These are phyloP conservation scores for Cylindrotheca closterium DNA, from an alignment of 108 stramenopile genomes.

Conservation along the genomic window DNA sequence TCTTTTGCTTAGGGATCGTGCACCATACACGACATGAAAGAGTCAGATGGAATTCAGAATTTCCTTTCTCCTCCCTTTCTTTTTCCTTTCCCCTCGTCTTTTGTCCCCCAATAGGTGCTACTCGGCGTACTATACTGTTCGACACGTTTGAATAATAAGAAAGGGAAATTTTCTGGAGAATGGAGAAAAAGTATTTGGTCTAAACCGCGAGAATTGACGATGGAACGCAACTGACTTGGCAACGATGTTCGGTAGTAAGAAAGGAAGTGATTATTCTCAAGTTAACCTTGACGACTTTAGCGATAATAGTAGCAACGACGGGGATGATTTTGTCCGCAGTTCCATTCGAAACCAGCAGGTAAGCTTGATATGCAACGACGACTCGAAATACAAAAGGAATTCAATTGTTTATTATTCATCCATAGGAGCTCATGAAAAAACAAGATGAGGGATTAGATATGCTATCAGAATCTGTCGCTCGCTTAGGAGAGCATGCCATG, in stretches of 20 bases:
- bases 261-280: slow-evolving; percentile 29
- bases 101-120: too few relatives aligned
- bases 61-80: too few relatives aligned
- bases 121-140: too few relatives aligned
- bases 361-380: neutral
- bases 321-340: slow-evolving; percentile 41
- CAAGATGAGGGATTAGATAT: slow-evolving; percentile 87
- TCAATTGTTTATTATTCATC: slow-evolving; percentile 6
- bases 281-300: slow-evolving; percentile 45
- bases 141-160: too few relatives aligned
- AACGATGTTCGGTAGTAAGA: slow-evolving; percentile 4
- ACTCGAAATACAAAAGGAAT: neutral
- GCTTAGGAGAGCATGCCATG: slow-evolving; percentile 76
- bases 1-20: too few relatives aligned
- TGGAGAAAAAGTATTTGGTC: too few relatives aligned
- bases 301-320: slow-evolving; percentile 36
- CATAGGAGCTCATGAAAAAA: slow-evolving; percentile 54
- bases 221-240: too few relatives aligned
- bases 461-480: slow-evolving; percentile 65
- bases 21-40: too few relatives aligned
- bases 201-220: too few relatives aligned
- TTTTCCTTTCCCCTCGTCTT: too few relatives aligned
- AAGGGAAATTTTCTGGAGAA: too few relatives aligned
- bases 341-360: slow-evolving; percentile 54
- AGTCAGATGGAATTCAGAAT: too few relatives aligned